Base-by-base conservation (phyloP, 495 filamentous ascomycete genomes). In the Talaromyces thailandensis region DNA sequence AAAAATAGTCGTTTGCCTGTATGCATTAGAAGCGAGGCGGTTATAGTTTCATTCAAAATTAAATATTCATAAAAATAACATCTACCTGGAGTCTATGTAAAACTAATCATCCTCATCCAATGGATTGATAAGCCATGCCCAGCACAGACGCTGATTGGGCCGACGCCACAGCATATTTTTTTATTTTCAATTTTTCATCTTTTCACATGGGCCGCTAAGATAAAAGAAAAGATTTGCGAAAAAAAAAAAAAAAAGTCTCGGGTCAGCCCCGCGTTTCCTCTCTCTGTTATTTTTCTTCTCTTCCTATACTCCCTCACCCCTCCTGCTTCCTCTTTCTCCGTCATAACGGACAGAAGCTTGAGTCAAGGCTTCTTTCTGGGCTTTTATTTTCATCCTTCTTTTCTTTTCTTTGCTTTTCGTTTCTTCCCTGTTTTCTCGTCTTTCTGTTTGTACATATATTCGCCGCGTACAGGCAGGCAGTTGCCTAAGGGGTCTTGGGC, bases 271-370 rank as follows among this genome's bases (percentile, higher is more conserved):
- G 37, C 59, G 40, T 28, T 48, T n/a, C 18, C 14, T 60, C 40
- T 66, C 6, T 60, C 40, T 66, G 37, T 62, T 76, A 60, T 69
- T 66, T 65, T 66, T 67, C 69, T 63, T 68, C 67, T 67, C 35
- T 43, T 21, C 21, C 57, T 43, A 28, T 9, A 9, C n/a, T 32
- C n/a, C 28, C 25, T 24, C 25, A 16, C 11, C 16, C 16, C 37
- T 43, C 37, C 43, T 48, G 43, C 52, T 56, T 31, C 52, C 18
- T 31, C 24, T n/a, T 37, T 35, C 29, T 35, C 32, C 56, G 26
- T 35, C 21, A 11, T 29, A 58, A 21, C 56, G 56, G 55, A 35
- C n/a, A 5, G 26, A 29, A 25, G 16, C 26, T 21, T 35, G 55
- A 57, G 26, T 57, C 16, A 18, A 35, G 55, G 28, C 55, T 57